A percentile compares a stretch with the other conserved stretches of the same genome.
Evolutionary conservation across 352 stramenopile genomes (phyloP).

Genomic region (Phytophthora tentaculata): DNA sequence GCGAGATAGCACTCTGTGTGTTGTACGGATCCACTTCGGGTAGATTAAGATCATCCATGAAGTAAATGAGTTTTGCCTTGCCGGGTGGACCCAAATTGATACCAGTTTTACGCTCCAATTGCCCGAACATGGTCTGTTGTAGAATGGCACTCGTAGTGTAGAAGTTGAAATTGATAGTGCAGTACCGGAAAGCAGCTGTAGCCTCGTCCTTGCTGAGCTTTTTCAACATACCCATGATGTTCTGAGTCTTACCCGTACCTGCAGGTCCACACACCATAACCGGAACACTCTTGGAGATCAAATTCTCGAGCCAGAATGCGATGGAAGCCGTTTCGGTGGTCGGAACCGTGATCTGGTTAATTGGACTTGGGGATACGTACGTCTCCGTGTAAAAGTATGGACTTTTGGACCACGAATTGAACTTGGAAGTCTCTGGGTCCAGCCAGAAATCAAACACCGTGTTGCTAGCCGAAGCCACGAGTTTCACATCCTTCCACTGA

Average conservation of each 20-base stretch:
- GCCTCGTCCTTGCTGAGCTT: conserved; percentile 90
- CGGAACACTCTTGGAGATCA: conserved; percentile 91
- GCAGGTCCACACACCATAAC: conserved; percentile 95
- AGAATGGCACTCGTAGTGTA: conserved; percentile 95
- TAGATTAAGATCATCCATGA: conserved; percentile 97
- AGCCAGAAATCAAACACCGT: conserved; percentile 99
- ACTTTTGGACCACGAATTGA: conserved; percentile 95
- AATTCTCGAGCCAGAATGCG: conserved; percentile 95
- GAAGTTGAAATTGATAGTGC: conserved; percentile 98
- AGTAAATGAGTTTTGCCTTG: conserved; percentile 95
- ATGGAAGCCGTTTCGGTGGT: conserved; percentile 96
- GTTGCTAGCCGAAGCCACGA: conserved; percentile 92
- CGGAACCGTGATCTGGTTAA: conserved; percentile 92
- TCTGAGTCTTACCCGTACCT: conserved; percentile 95
- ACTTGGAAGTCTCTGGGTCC: conserved; percentile 90
- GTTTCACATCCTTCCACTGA: conserved; percentile 96
- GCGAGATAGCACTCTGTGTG: conserved; percentile 94
- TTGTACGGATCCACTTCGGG: conserved; percentile 96
- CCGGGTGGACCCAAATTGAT: conserved; percentile 94
- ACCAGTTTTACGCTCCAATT: conserved; percentile 96
- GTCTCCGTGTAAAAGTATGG: conserved; percentile 94
- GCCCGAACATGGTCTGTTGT: conserved; percentile 92
- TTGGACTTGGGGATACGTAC: conserved; percentile 85
- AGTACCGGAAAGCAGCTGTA: conserved; percentile 83
- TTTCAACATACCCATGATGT: conserved; percentile 95